A percentile compares a stretch with the other conserved stretches of the same genome.
Conservation (phyloP, 495 filamentous ascomycete genomes). For the Penicillium steckii region DNA sequence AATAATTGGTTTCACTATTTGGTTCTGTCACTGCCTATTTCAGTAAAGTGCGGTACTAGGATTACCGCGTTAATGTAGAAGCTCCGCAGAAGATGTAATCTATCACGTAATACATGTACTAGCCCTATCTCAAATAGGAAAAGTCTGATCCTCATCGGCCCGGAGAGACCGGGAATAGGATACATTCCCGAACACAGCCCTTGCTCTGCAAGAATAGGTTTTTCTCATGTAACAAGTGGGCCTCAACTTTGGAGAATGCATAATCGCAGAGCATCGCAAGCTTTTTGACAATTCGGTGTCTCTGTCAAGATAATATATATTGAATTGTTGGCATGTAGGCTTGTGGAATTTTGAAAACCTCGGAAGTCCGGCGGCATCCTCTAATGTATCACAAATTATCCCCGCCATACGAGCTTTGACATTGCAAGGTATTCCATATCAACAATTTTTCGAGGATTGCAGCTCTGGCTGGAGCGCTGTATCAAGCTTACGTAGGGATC, state of each 20-base stretch:
- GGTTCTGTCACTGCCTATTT: neutral
- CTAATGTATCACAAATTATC: neutral
- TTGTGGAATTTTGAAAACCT: neutral
- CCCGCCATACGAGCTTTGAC: no score
- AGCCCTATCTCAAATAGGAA: neutral
- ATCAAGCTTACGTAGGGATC: neutral
- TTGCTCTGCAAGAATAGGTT: slow-evolving; percentile 8
- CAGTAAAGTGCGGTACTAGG: neutral
- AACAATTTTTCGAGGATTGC: neutral
- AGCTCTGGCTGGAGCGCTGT: neutral
- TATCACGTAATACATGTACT: neutral
- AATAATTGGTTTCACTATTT: neutral
- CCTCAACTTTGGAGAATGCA: neutral
- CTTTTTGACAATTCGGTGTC: neutral
- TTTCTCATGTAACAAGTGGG: slow-evolving; percentile 19
- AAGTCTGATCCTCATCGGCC: neutral
- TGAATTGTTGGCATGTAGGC: neutral
- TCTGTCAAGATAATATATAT: neutral
- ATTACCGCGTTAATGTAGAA: no score
- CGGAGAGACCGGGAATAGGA: slow-evolving; percentile 9
- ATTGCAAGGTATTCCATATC: neutral
- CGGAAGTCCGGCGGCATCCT: slow-evolving; percentile 10
- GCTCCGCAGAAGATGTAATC: no score
- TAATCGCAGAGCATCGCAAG: neutral
- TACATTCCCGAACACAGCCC: neutral